phyloP scores from a whole-genome alignment of 805 yeast genomes.

The Sugiyamaella chiloensis region DNA sequence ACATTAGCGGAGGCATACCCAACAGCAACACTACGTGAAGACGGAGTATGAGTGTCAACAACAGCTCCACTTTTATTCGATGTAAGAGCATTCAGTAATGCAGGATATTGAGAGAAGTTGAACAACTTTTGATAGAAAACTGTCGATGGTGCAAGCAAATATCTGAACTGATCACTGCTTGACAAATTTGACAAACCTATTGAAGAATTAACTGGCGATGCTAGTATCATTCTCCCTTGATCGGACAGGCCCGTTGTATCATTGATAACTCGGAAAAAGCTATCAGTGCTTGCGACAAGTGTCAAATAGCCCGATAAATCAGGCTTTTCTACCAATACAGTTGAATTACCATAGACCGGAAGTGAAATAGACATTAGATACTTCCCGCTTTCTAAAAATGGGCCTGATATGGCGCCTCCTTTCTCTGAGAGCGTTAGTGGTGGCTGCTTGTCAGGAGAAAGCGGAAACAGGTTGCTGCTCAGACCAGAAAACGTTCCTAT shows the following conservation, averaged over 20 bases:
- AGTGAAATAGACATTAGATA: constrained; percentile 72
- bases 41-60: constrained; percentile 38
- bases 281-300: constrained; percentile 48
- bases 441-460: constrained; percentile 44
- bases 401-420: constrained; percentile 63
- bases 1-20: constrained; percentile 53
- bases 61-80: constrained; percentile 44
- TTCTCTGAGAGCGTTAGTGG: constrained; percentile 44
- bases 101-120: constrained; percentile 26
- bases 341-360: constrained; percentile 71
- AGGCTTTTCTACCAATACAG: constrained; percentile 58
- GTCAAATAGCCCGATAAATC: constrained; percentile 70
- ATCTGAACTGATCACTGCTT: constrained; percentile 19
- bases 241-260: constrained; percentile 42
- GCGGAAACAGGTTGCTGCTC: constrained; percentile 44
- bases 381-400: constrained; percentile 44
- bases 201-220: constrained; percentile 15
- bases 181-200: constrained; percentile 24
- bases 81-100: constrained; percentile 36
- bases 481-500: constrained; percentile 30
- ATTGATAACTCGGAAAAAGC: constrained; percentile 40
- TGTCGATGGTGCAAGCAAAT: constrained; percentile 33
- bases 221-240: constrained; percentile 24
- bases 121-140: constrained; percentile 19
- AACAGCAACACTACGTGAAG: constrained; percentile 45